A percentile compares a stretch with the other conserved stretches of the same genome.
These are phyloP conservation scores for Pichia norvegensis DNA, from an alignment of 1,139 yeast genomes.

Conservation along the genomic window DNA sequence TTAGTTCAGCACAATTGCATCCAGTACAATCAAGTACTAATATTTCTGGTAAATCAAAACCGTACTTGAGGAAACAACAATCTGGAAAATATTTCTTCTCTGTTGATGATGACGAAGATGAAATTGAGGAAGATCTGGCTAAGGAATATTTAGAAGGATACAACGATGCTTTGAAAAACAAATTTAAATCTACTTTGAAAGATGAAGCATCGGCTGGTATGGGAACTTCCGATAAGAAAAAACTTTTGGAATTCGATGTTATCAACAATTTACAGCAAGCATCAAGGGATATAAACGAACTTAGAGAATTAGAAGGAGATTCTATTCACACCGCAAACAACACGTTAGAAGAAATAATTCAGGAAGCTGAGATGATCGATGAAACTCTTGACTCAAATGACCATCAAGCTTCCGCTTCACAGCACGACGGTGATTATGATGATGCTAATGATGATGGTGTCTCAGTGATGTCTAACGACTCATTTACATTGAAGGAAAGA, in stretches of 20 bases:
- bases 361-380: background rate
- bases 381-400: background rate
- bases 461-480: slow-evolving; percentile 58
- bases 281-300: slow-evolving; percentile 18
- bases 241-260: slow-evolving; percentile 24
- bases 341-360: slow-evolving; percentile 4
- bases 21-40: slow-evolving; percentile 6
- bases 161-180: slow-evolving; percentile 53
- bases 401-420: background rate
- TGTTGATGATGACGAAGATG: slow-evolving; percentile 71
- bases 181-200: slow-evolving; percentile 16
- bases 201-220: background rate
- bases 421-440: slow-evolving; percentile 16
- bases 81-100: slow-evolving; percentile 40
- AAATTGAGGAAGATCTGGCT: slow-evolving; percentile 49
- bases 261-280: slow-evolving; percentile 20
- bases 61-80: slow-evolving; percentile 22
- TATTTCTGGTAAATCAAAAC: slow-evolving; percentile 19
- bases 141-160: slow-evolving; percentile 66
- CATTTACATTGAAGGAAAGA: slow-evolving; percentile 83
- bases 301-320: slow-evolving; percentile 24
- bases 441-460: slow-evolving; percentile 30
- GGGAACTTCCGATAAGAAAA: slow-evolving; percentile 9
- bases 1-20: slow-evolving; percentile 5
- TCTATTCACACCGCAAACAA: slow-evolving; percentile 9